phyloP scores from a whole-genome alignment of 345 rosid species.

The Orychophragmus violaceus region DNA sequence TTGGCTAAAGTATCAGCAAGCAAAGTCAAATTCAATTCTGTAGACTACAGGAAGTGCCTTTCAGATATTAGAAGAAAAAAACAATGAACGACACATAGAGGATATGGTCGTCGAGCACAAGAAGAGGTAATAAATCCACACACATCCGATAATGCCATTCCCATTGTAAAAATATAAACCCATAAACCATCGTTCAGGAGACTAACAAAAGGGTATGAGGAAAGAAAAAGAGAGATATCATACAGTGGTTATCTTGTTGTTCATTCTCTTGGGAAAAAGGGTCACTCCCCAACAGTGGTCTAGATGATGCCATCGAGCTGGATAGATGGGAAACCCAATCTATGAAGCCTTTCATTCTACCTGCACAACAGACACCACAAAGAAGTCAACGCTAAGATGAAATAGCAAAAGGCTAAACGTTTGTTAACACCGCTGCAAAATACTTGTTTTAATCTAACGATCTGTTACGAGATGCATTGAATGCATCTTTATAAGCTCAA shows the following conservation, averaged over 20 bases:
- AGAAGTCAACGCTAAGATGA: not conserved
- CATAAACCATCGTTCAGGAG: not conserved
- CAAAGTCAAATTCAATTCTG: not conserved
- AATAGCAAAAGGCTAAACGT: not conserved
- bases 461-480: not conserved
- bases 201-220: not conserved
- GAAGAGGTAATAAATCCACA: not conserved
- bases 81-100: not conserved
- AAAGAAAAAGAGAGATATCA: not conserved
- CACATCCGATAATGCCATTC: not conserved
- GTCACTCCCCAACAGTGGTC: conserved; percentile 50
- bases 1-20: not conserved
- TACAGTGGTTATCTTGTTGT: conserved; percentile 42
- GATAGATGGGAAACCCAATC: conserved; percentile 67
- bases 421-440: not conserved
- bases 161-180: not conserved
- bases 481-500: not conserved
- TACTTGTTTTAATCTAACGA: not conserved
- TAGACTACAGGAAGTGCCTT: not conserved
- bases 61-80: not conserved
- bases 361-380: not conserved
- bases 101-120: not conserved
- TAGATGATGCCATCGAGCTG: conserved; percentile 53
- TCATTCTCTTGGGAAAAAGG: conserved; percentile 36
- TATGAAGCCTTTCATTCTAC: conserved; percentile 65